phyloP scores from a whole-genome alignment of 495 filamentous ascomycete genomes.

The Xylaria grammica region DNA sequence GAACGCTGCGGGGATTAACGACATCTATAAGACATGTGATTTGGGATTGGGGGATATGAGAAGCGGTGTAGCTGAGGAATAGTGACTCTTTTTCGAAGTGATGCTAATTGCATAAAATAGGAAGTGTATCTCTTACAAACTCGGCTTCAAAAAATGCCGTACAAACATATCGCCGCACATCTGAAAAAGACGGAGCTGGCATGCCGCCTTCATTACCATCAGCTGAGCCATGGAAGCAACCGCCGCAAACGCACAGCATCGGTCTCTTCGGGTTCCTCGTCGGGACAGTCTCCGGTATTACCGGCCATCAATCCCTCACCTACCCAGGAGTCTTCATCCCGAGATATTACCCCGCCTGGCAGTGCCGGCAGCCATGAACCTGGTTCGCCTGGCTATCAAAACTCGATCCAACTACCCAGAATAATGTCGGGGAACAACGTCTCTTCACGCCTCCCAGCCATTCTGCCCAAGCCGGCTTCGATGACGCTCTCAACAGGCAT shows the following conservation, averaged over 20 bases:
- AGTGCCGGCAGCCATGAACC: constrained; percentile 44
- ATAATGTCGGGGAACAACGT: constrained; percentile 46
- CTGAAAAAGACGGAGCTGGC: constrained; percentile 86
- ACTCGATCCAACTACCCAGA: constrained; percentile 50
- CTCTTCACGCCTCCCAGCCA: constrained; percentile 57
- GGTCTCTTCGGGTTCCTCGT: constrained; percentile 61
- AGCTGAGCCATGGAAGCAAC: constrained; percentile 80
- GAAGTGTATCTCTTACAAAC: constrained; percentile 86
- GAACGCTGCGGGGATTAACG: constrained; percentile 2
- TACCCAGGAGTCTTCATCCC: constrained; percentile 47
- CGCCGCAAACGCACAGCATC: constrained; percentile 71
- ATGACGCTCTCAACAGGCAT: constrained; percentile 47
- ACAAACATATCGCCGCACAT: constrained; percentile 84
- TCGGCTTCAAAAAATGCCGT: constrained; percentile 83
- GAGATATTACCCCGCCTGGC: constrained; percentile 44
- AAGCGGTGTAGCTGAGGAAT: constrained; percentile 25
- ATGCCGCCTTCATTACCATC: constrained; percentile 83
- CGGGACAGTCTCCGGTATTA: constrained; percentile 54
- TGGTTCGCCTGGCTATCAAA: constrained; percentile 38
- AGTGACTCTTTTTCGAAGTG: background rate
- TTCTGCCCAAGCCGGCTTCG: constrained; percentile 64
- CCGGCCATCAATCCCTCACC: constrained; percentile 51
- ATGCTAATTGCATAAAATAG: constrained; percentile 44
- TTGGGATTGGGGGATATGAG: constrained; percentile 7
- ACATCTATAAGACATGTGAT: background rate